Evolutionary conservation across 1,139 yeast genomes (phyloP), one percentile per base, ranked within the genome.

Genomic region (Suhomyces bokatorum): DNA sequence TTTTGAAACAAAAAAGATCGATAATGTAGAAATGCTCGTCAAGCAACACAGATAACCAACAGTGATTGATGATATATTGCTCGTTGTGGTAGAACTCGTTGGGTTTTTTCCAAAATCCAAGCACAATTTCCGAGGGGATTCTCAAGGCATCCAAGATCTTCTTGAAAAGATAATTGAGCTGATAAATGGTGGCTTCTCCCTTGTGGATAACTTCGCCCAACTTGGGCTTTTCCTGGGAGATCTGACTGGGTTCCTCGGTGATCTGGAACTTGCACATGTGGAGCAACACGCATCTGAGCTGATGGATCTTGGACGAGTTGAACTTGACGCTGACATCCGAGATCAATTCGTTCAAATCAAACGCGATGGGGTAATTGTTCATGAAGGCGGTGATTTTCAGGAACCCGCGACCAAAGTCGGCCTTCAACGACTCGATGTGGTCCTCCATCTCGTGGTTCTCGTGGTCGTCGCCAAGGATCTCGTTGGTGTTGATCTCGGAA

Each of bases 91-190:
- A 73, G 48, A 74, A 66, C 51, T 78, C 82, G 39, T 81, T 81
- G 5, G 96, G 96, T 29, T 83, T 78, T 59, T 91, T 89, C 69
- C 93, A 75, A 55, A 87, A 87, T 3, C 99, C 99, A 30, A 82
- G 69, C 1, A 93, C 82, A 1, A 90, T 75, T 51, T 87, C 95
- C 50, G 90, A 80, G 10, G 85, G 83, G 35, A 93, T 76, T 20
- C 85, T 81, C 43, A 91, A 70, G 0, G 85, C 77, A 47, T 80
- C 84, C 40, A 93, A 80, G 68, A 93, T 79, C 47, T 81, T 78
- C 50, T 83, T 83, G 63, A 89, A 87, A 22, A 89, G 66, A 69
- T 86, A 82, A 16, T 93, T 88, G 47, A 91, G 62, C 59, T 89
- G 96, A 53, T 79, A 84, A 1, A 93, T 75, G 0, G 93, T 64